Evolutionary conservation across 805 yeast species (phyloP).

Genomic region (Candida insectalens): DNA sequence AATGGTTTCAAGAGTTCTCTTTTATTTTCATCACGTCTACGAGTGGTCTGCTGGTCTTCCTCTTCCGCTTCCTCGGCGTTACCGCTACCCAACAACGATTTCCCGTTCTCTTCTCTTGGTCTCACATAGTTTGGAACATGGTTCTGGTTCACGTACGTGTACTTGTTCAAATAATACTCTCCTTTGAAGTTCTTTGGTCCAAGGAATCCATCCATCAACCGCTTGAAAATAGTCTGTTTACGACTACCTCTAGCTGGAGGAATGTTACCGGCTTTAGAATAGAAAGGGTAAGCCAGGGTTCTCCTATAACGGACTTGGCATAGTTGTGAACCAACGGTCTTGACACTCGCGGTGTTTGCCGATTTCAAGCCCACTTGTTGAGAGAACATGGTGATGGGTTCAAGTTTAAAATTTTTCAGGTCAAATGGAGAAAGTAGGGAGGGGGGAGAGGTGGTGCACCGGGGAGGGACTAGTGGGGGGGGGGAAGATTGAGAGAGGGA

Average conservation of each 20-base stretch:
- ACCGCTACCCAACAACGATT: slow-evolving; percentile 13
- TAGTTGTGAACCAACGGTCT: slow-evolving; percentile 21
- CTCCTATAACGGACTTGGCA: slow-evolving; percentile 40
- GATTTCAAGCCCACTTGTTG: not conserved
- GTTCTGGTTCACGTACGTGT: slow-evolving; percentile 55
- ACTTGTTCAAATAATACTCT: slow-evolving; percentile 68
- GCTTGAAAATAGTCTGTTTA: slow-evolving; percentile 44
- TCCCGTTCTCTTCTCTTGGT: slow-evolving; percentile 40
- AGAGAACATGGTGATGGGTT: not conserved
- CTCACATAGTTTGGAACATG: slow-evolving; percentile 67
- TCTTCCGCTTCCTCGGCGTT: slow-evolving; percentile 8
- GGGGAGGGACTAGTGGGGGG: not conserved
- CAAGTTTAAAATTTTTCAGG: not conserved
- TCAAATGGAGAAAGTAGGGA: too few species aligned
- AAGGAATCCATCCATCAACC: slow-evolving; percentile 61
- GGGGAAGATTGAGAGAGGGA: too few species aligned
- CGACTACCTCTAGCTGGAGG: slow-evolving; percentile 24
- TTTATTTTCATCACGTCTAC: slow-evolving; percentile 1
- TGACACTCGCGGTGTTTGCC: slow-evolving; percentile 5
- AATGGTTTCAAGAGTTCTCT: slow-evolving; percentile 57
- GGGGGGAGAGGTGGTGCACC: slow-evolving; percentile 4
- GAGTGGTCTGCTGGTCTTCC: slow-evolving; percentile 11
- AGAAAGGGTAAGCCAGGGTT: slow-evolving; percentile 43
- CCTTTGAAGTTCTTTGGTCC: slow-evolving; percentile 84
- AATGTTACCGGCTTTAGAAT: slow-evolving; percentile 35